Evolutionary conservation across 257 asterid species (phyloP), one percentile per base, ranked within the genome.

Genomic region (Lantana camara): DNA sequence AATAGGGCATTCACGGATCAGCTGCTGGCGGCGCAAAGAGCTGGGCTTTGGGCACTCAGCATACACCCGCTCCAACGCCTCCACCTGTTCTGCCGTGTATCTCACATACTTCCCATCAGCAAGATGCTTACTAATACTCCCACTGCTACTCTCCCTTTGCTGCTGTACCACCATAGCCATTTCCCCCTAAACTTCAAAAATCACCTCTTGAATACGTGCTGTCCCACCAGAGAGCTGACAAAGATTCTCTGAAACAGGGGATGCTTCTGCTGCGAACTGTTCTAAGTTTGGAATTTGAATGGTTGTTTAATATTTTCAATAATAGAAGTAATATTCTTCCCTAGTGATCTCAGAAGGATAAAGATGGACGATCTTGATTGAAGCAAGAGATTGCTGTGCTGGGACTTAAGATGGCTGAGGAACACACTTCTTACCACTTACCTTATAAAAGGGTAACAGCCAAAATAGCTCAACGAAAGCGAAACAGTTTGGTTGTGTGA

Each of bases 1-100:
- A 71, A 87, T 87, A 5, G 95, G 96, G 69, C 96, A 93, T 64
- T 93, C 99, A 14, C 97, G 77, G 69, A 93, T 84, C 74, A 93
- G 77, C 71, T 93, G 99, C 70, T 93, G 99, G 14, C 99, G 76
- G 50, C 95, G 95, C 56, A 87, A 71, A 0, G 99, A 93, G 64
- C 97, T 93, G 8, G 99, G 99, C 66, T 93, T 93, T 0, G 99
- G 99, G 60, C 96, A 93, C 76, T 87, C 97, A 1, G 95, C 81
- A 41, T 93, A 93, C 12, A 90, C 96, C 77, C 99, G 85, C 75
- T 93, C 99, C 80, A 93, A 56, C 11, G 97, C 99, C 71, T 93
- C 99, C 78, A 93, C 96, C 73, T 93, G 99, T 85, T 93, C 99
- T 42, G 96, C 87, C 30, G 99, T 90, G 71, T 93, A 93, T 7